These are phyloP conservation scores for Cavenderia fasciculata DNA, from an alignment of 78 protist species.

Conservation along the genomic window DNA sequence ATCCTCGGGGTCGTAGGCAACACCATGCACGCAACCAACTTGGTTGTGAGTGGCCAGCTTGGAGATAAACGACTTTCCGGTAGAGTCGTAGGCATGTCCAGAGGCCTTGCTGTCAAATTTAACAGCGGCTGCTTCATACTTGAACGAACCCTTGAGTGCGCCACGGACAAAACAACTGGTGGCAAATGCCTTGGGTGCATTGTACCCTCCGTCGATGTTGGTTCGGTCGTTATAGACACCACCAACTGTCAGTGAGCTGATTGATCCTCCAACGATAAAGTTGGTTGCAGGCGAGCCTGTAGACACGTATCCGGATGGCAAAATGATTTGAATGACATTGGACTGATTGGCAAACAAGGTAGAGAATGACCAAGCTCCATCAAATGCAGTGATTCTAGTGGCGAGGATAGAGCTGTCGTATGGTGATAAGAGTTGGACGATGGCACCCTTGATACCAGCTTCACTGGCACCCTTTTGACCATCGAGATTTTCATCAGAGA, in stretches of 20 bases:
- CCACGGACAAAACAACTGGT: conserved; percentile 44
- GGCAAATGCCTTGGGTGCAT: conserved; percentile 14
- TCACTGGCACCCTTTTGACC: too few species aligned
- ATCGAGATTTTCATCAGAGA: too few species aligned
- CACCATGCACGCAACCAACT: conserved; percentile 47
- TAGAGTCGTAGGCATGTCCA: conserved; percentile 18
- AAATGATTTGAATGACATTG: neutral
- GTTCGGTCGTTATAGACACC: neutral
- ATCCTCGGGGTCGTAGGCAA: conserved; percentile 23
- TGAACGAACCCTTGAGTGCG: conserved; percentile 16
- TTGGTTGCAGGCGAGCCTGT: conserved; percentile 4
- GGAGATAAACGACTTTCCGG: neutral
- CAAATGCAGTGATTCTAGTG: neutral
- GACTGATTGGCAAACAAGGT: neutral
- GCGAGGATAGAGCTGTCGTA: neutral
- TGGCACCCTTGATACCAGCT: too few species aligned
- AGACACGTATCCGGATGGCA: neutral
- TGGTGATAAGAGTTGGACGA: too few species aligned
- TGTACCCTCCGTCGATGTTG: neutral
- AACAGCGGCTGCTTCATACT: conserved; percentile 8
- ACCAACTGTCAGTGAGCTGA: neutral
- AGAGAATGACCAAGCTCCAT: neutral
- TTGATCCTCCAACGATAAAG: neutral
- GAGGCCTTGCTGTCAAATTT: neutral
- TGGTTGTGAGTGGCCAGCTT: conserved; percentile 35